Conservation (phyloP, 2,329 filamentous ascomycete genomes). For the Paecilomyces fulvus region DNA sequence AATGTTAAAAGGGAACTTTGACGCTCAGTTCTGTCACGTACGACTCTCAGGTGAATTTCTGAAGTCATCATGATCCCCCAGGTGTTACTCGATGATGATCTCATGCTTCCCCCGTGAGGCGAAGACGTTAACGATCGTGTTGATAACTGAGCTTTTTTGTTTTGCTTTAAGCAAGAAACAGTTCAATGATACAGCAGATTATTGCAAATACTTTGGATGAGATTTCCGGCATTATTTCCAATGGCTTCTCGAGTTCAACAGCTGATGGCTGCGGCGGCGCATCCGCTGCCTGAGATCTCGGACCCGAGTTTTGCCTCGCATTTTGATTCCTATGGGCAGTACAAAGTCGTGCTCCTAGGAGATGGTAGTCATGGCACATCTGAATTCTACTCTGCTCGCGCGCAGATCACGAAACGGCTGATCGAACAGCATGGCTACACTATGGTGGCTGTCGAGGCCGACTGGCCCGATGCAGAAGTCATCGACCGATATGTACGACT, state of each 20-base stretch:
- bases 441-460: slow-evolving; percentile 44
- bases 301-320: slow-evolving; percentile 30
- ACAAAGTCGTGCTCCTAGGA: slow-evolving; percentile 37
- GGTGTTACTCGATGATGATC: slow-evolving; percentile 11
- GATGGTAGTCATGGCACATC: slow-evolving; percentile 47
- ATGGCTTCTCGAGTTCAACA: slow-evolving; percentile 22
- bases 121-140: neutral
- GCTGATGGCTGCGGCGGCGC: slow-evolving; percentile 26
- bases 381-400: slow-evolving; percentile 46
- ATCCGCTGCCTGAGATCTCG: slow-evolving; percentile 27
- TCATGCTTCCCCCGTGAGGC: slow-evolving; percentile 7
- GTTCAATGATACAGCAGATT: neutral
- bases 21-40: neutral
- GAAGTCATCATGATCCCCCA: slow-evolving; percentile 24
- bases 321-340: slow-evolving; percentile 34
- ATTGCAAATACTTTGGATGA: neutral
- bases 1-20: neutral
- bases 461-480: slow-evolving; percentile 47
- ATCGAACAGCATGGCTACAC: slow-evolving; percentile 44
- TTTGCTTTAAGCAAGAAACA: neutral
- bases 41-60: slow-evolving; percentile 1
- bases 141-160: neutral
- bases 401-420: slow-evolving; percentile 44
- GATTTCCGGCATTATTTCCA: neutral
- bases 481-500: slow-evolving; percentile 45